Percentiles rank a stretch among this genome's conserved stretches.
Evolutionary conservation across 441 rosid species (phyloP).

Genomic region (Viola pubescens): DNA sequence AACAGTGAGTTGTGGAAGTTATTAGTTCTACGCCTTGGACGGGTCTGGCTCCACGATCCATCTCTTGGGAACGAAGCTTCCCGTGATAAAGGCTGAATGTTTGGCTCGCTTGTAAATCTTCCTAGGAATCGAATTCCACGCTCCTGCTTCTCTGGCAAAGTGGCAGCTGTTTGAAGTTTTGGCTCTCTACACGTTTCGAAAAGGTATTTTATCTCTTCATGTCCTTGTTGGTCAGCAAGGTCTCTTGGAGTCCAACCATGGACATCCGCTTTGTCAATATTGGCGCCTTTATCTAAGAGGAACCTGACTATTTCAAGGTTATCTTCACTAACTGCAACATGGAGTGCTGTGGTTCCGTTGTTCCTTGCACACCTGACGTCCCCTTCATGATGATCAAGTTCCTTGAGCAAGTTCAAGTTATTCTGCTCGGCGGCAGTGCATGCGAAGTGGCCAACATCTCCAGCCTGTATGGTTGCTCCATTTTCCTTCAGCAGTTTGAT

Average conservation of each 20-base stretch:
- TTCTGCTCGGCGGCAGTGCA: constrained; percentile 57
- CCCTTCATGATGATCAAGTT: constrained; percentile 43
- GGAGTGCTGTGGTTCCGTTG: constrained; percentile 61
- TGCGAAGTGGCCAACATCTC: constrained; percentile 69
- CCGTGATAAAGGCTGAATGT: constrained; percentile 30
- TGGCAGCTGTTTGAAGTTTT: constrained; percentile 23
- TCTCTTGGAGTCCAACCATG: constrained; percentile 55
- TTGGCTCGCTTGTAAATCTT: constrained; percentile 48
- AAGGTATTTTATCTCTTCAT: constrained; percentile 51
- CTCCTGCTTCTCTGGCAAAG: constrained; percentile 35
- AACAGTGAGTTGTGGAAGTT: constrained; percentile 59
- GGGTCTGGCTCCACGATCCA: constrained; percentile 32
- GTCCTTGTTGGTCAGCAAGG: constrained; percentile 79
- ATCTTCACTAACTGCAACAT: constrained; percentile 63
- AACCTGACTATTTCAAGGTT: constrained; percentile 50
- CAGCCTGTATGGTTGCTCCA: constrained; percentile 34
- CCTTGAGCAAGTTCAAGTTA: constrained; percentile 43
- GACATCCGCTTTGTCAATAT: constrained; percentile 48
- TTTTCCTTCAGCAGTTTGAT: constrained; percentile 36
- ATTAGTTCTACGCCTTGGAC: constrained; percentile 43
- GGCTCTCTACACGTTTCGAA: constrained; percentile 24
- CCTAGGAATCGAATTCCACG: constrained; percentile 34
- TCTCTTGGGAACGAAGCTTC: constrained; percentile 25
- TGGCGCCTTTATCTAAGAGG: constrained; percentile 55
- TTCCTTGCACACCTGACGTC: constrained; percentile 38